phyloP scores from a whole-genome alignment of 2,329 filamentous ascomycete genomes.

The Diaporthe sp. region DNA sequence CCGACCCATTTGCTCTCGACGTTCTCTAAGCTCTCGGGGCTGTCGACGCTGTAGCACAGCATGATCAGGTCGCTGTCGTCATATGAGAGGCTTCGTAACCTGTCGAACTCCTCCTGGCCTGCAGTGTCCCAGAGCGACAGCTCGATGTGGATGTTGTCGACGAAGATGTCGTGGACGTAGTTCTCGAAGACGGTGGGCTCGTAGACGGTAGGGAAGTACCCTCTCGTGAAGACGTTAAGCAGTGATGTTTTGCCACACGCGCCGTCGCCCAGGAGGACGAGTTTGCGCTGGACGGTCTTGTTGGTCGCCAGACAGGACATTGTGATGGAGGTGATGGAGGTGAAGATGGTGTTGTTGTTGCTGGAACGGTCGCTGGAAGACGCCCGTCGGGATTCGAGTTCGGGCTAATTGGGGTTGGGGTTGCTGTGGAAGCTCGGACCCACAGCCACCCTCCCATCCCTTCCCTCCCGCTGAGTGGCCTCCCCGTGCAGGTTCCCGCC shows the following conservation, averaged over 20 bases:
- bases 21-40: constrained; percentile 96
- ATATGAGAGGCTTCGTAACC: constrained; percentile 94
- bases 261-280: constrained; percentile 96
- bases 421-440: constrained; percentile 13
- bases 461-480: constrained; percentile 5
- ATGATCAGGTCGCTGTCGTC: constrained; percentile 98
- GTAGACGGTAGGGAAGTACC: constrained; percentile 99
- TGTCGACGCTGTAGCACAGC: constrained; percentile 98
- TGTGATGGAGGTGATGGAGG: constrained; percentile 25
- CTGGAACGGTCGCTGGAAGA: constrained; percentile 11
- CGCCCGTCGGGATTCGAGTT: constrained; percentile 24
- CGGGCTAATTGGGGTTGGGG: constrained; percentile 28
- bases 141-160: constrained; percentile 97
- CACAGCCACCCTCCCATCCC: constrained; percentile 15
- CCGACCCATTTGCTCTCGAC: constrained; percentile 98
- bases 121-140: constrained; percentile 98
- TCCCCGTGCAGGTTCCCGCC: constrained; percentile 29
- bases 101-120: constrained; percentile 98
- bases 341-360: constrained; percentile 20
- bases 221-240: constrained; percentile 98
- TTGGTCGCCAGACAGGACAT: constrained; percentile 34
- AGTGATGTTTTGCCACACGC: constrained; percentile 97
- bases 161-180: constrained; percentile 99
- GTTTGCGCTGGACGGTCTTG: constrained; percentile 94
- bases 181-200: constrained; percentile 99